Conservation (phyloP, 768 basidiomycete genomes). For the Porphyrellus cyaneotinctus region DNA sequence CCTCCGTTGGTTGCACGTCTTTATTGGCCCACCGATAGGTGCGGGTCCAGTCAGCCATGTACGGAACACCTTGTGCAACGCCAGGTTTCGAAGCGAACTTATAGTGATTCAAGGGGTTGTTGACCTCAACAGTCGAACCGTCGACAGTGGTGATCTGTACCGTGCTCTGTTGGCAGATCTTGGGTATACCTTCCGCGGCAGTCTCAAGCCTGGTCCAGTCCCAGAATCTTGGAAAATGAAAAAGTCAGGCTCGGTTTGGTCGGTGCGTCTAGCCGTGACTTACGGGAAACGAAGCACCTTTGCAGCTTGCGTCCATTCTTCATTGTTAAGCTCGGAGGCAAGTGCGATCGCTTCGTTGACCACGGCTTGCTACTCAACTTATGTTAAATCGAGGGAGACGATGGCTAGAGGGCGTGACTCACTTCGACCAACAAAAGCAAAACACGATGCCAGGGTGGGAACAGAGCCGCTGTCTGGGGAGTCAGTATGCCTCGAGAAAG, state of each 20-base stretch:
- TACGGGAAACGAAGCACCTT: slow-evolving; percentile 17
- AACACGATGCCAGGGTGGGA: slow-evolving; percentile 21
- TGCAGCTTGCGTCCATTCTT: slow-evolving; percentile 13
- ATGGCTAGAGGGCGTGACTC: background rate
- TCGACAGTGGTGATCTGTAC: background rate
- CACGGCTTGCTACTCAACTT: slow-evolving; percentile 14
- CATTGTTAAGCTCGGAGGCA: slow-evolving; percentile 1
- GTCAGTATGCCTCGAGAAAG: background rate
- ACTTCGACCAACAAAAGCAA: slow-evolving; percentile 14
- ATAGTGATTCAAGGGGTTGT: slow-evolving; percentile 18
- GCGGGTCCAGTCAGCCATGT: slow-evolving; percentile 7
- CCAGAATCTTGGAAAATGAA: slow-evolving; percentile 12
- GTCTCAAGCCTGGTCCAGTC: slow-evolving; percentile 13
- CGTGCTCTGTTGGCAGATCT: background rate
- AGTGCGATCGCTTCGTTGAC: slow-evolving; percentile 14
- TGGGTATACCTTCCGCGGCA: slow-evolving; percentile 2
- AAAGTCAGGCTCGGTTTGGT: background rate
- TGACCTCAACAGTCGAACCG: background rate
- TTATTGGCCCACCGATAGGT: slow-evolving; percentile 16
- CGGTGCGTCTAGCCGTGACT: background rate
- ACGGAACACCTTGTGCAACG: background rate
- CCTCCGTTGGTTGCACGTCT: background rate
- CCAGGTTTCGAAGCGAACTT: slow-evolving; percentile 3
- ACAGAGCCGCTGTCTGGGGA: slow-evolving; percentile 15
- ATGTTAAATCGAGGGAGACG: no score